Evolutionary conservation across 495 filamentous ascomycete species (phyloP), one percentile per base, ranked within the genome.

Genomic region (Aeminium ludgeri): DNA sequence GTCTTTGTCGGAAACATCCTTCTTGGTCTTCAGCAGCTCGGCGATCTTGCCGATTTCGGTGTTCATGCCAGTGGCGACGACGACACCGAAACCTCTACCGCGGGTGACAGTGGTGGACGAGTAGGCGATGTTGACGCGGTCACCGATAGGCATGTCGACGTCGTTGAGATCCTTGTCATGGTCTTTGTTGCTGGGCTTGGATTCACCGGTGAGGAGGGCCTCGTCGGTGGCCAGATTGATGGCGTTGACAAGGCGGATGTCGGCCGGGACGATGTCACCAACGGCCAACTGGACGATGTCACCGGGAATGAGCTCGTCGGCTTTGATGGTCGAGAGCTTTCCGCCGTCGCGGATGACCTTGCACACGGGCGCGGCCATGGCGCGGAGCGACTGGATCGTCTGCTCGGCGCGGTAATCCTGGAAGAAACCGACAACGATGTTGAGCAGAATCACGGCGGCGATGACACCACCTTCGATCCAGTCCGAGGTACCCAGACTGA

Each of bases 381-480:
- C 70, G 30, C 76, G 65, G 12, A 91, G 67, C 23, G 81, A 80
- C 32, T 84, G 70, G 63, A 91, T 86, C 44, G 78, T 84, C 62
- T 85, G 78, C 55, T 87, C 83, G 25, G 83, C 83, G 41, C 73
- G 69, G 54, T 80, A 86, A 54, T 91, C 83, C 55, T 91, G 83
- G 33, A 69, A 69, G 62, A 89, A 87, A 4, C 76, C 43, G 29
- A 48, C 32, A 3, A 36, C 34, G 16, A 48, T 37, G 35, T 48
- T 48, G 20, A 48, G 25, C 7, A 48, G 3, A 17, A 48, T 48
- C 30, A 48, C 45, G 17, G 71, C 76, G 2, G 77, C 72, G 16
- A 87, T 71, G 23, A 87, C 82, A 28, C 75, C 76, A 15, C 78
- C 82, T 59, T 87, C 82, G 36, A 87, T 72, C 46, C 73, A 84